These are phyloP conservation scores for Parachlorella kessleri DNA, from an alignment of 139 green algal genomes.

Conservation along the genomic window DNA sequence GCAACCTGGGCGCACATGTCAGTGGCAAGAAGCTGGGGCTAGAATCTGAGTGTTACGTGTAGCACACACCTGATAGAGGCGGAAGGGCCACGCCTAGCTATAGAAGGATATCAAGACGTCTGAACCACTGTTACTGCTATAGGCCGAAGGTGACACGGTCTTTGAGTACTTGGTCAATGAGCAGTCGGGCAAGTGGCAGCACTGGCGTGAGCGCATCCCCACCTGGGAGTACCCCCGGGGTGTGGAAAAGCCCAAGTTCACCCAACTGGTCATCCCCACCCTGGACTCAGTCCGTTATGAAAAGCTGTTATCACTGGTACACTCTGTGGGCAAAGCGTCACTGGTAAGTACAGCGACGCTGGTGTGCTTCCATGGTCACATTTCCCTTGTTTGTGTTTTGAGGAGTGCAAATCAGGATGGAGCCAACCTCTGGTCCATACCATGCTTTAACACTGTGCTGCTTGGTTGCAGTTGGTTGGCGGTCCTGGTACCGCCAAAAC, in stretches of 20 bases:
- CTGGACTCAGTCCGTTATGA: constrained; percentile 88
- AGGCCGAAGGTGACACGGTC: constrained; percentile 55
- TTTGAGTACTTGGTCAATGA: constrained; percentile 88
- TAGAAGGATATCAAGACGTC: no score
- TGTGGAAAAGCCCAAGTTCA: constrained; percentile 80
- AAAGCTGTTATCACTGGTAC: constrained; percentile 77
- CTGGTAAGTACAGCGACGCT: constrained; percentile 16
- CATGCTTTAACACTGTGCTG: not conserved
- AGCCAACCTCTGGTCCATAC: no score
- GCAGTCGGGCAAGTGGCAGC: constrained; percentile 67
- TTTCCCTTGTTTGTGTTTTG: no score
- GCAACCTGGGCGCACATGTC: no score
- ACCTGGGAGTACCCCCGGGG: constrained; percentile 81
- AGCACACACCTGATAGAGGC: constrained; percentile 3
- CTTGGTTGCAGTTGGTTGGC: constrained; percentile 82
- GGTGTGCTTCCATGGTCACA: no score
- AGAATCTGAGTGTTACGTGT: no score
- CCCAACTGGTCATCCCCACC: constrained; percentile 91
- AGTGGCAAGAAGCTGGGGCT: no score
- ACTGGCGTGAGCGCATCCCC: constrained; percentile 83
- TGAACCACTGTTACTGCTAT: not conserved
- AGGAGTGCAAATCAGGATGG: no score
- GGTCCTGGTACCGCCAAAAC: constrained; percentile 94
- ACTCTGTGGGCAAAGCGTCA: constrained; percentile 61
- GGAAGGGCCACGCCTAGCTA: no score